Evolutionary conservation across 495 filamentous ascomycete species (phyloP).

Genomic region (Paragyromitra xinjiangensis): DNA sequence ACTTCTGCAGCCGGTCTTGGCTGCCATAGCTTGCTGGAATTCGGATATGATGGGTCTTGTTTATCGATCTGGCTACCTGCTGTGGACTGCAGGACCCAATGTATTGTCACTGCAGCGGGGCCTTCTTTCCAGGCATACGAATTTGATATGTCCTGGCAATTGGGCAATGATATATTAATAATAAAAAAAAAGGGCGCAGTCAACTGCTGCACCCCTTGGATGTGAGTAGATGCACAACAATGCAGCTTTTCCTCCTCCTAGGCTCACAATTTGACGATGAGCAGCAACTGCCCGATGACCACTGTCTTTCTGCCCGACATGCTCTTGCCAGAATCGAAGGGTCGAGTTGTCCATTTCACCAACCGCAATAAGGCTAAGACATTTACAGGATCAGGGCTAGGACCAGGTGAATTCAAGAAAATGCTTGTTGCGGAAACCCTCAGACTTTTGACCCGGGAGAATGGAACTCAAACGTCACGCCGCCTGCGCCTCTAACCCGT

Average conservation of each 20-base stretch:
- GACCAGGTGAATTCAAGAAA: not conserved
- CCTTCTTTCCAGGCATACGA: constrained; percentile 24
- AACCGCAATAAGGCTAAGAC: constrained; percentile 8
- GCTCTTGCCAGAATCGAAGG: constrained; percentile 4
- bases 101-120: not conserved
- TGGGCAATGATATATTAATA: not conserved
- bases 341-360: constrained; percentile 15
- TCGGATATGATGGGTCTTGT: constrained; percentile 27
- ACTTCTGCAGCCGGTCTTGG: not conserved
- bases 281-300: constrained; percentile 27
- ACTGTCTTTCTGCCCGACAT: not conserved
- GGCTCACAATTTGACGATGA: constrained; percentile 25
- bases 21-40: constrained; percentile 2
- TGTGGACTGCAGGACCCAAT: constrained; percentile 24
- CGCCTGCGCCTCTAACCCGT: constrained; percentile 28
- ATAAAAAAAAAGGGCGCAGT: constrained; percentile 11
- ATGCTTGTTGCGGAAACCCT: not conserved
- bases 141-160: constrained; percentile 28
- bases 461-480: constrained; percentile 25
- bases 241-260: constrained; percentile 5
- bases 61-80: constrained; percentile 10
- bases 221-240: constrained; percentile 9
- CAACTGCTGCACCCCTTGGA: constrained; percentile 1
- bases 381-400: constrained; percentile 2
- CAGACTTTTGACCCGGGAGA: constrained; percentile 14